Percentiles rank a stretch among this genome's conserved stretches.
phyloP scores from a whole-genome alignment of 345 rosid species.

The Populus nigra region DNA sequence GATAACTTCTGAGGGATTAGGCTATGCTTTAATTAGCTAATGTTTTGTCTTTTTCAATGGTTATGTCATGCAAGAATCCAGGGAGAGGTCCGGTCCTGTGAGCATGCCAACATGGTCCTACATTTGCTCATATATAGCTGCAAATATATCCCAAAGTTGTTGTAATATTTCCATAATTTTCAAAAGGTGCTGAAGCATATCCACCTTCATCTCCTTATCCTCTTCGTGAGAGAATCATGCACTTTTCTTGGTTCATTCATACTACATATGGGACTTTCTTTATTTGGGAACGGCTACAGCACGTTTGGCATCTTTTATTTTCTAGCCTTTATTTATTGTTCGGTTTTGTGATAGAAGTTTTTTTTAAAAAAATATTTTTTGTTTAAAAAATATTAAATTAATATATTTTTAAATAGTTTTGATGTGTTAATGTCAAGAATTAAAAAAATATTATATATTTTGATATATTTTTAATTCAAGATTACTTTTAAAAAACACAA shows the following conservation, averaged over 20 bases:
- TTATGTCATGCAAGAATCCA: slow-evolving; percentile 30
- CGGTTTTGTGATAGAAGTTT: too few species aligned
- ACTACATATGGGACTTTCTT: background rate
- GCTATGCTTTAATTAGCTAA: background rate
- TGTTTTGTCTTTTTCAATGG: slow-evolving; percentile 23
- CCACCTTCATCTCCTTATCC: slow-evolving; percentile 48
- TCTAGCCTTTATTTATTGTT: too few species aligned
- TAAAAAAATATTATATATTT: too few species aligned
- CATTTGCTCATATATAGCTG: background rate
- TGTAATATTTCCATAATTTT: slow-evolving; percentile 10
- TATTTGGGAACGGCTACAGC: too few species aligned
- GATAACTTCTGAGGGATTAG: too few species aligned
- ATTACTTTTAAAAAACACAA: too few species aligned
- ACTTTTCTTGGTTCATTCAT: slow-evolving; percentile 24
- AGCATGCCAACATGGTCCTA: slow-evolving; percentile 8
- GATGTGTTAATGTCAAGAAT: too few species aligned
- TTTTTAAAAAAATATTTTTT: too few species aligned
- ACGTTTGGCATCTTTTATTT: too few species aligned
- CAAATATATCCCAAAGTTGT: background rate
- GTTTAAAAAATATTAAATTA: too few species aligned
- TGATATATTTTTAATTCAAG: too few species aligned
- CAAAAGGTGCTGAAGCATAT: slow-evolving; percentile 30
- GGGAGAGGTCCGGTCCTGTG: background rate
- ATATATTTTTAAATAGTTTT: too few species aligned
- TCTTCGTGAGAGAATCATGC: slow-evolving; percentile 26